These are phyloP conservation scores for Jatropha podagrica DNA, from an alignment of 441 rosid genomes.

Conservation along the genomic window DNA sequence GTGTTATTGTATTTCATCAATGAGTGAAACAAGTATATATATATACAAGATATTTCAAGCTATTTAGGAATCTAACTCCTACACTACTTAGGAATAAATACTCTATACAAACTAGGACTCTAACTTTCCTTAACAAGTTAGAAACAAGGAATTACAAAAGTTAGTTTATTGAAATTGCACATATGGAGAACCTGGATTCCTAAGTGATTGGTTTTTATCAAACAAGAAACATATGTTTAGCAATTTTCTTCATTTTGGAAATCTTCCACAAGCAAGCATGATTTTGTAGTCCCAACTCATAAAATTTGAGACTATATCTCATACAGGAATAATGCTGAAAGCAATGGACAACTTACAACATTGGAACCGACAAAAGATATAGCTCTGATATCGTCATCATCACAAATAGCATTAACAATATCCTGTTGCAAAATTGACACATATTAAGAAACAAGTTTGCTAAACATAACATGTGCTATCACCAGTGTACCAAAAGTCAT, in stretches of 20 bases:
- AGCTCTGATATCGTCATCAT: constrained; percentile 71
- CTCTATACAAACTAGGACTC: too few relatives aligned
- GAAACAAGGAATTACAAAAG: neutral
- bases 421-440: constrained; percentile 49
- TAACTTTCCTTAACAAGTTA: neutral
- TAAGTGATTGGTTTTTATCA: neutral
- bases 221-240: neutral
- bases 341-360: constrained; percentile 53
- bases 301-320: neutral
- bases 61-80: too few relatives aligned
- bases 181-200: neutral
- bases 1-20: too few relatives aligned
- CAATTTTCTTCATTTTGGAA: neutral
- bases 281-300: neutral
- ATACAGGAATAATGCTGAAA: neutral
- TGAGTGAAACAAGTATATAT: too few relatives aligned
- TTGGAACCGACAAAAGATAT: constrained; percentile 92
- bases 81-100: too few relatives aligned
- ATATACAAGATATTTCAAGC: too few relatives aligned
- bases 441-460: neutral
- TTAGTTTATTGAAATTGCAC: neutral
- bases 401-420: constrained; percentile 88
- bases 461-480: neutral
- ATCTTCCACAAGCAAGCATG: neutral
- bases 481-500: neutral